phyloP scores from a whole-genome alignment of 169 alveolate genomes.

The Ichthyophthirius multifiliis region DNA sequence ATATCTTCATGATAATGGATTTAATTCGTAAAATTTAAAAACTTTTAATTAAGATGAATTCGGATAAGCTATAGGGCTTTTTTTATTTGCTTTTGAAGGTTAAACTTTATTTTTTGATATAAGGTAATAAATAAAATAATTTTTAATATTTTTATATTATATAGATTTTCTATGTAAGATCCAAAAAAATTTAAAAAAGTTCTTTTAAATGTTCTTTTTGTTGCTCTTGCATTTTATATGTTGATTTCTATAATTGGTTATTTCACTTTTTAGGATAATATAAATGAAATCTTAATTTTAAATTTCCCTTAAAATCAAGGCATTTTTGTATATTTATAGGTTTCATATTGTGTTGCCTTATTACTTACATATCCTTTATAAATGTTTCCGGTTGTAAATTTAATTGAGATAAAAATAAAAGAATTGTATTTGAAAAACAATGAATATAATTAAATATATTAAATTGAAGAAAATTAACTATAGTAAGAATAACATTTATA shows the following conservation, averaged over 20 bases:
- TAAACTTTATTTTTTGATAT: neutral
- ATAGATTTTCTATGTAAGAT: slow-evolving; percentile 6
- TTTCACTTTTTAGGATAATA: neutral
- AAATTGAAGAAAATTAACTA: neutral
- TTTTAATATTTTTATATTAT: neutral
- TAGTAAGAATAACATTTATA: neutral
- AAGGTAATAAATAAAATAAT: neutral
- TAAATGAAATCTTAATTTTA: neutral
- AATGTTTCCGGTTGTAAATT: neutral
- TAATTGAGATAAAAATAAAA: neutral
- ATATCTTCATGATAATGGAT: neutral
- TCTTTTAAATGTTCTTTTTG: neutral
- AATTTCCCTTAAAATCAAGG: neutral
- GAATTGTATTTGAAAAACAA: neutral
- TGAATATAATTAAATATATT: neutral
- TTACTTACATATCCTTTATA: neutral
- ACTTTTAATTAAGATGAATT: neutral
- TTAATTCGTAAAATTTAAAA: neutral
- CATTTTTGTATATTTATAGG: neutral
- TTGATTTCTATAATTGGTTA: neutral
- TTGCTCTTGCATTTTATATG: neutral
- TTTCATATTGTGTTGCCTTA: neutral
- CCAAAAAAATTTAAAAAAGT: neutral
- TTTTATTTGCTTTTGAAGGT: neutral
- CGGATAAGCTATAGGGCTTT: neutral